Evolutionary conservation across 2,329 filamentous ascomycete genomes (phyloP), one percentile per base, ranked within the genome.

Genomic region (Pseudocercospora fuligena): DNA sequence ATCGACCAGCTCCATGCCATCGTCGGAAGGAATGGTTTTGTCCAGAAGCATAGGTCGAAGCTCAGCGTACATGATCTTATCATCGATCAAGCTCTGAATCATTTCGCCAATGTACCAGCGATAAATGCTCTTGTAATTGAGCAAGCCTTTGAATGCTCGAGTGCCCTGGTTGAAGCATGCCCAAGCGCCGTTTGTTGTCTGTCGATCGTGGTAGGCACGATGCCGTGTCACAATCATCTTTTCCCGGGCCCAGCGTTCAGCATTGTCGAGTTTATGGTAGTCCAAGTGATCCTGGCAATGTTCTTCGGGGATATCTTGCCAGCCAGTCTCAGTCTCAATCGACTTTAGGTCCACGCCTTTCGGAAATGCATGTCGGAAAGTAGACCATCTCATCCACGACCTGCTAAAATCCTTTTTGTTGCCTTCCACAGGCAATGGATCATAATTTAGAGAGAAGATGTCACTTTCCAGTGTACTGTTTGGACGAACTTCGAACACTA

Each of bases 61-160:
- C 77, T 92, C 90, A 29, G 89, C 89, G 72, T 91, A 92, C 78
- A 90, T 89, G 69, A 92, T 88, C 51, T 87, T 87, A 73, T 92
- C 89, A 5, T 81, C 73, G 23, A 88, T 84, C 75, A 92, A 88
- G 66, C 88, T 85, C 65, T 88, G 80, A 11, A 91, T 85, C 21
- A 87, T 87, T 2, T 80, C 75, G 9, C 81, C 79, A 2, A 89
- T 90, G 71, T 92, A 92, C 75, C 79, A 81, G 56, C 81, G 80
- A 73, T 88, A 91, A 3, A 88, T 88, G 3, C 81, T 82, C 73
- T 88, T 84, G 71, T 91, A 91, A 74, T 89, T 90, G 72, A 91
- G 85, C 0, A 92, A 80, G 0, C 90, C 90, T 74, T 92, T 92
- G 84, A 92, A 91, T 80, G 90, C 89, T 59, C 88, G 84, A 3